Base-by-base conservation (phyloP, 805 yeast species). In the Hanseniaspora thailandica region DNA sequence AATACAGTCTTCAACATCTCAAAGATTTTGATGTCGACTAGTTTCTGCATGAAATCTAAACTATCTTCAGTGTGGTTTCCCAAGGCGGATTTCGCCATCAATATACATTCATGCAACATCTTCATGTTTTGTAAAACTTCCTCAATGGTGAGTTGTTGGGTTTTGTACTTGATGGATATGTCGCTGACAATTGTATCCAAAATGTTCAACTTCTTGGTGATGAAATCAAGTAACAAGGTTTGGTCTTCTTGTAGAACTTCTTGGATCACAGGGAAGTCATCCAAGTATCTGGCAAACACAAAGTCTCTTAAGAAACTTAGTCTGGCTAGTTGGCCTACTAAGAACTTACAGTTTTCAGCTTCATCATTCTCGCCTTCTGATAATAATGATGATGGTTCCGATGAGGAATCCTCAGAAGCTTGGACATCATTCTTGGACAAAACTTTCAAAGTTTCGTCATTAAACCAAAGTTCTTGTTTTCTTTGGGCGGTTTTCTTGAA, bases 271-370 rank as follows among this genome's bases (percentile, higher is more conserved):
- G 76, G 77, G 61, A 81, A 79, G 63, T 90, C 97, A 64, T 90
- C 97, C 45, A 90, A 64, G 40, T 82, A 69, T 50, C 96, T 71
- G 3, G 93, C 89, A 26, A 90, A 68, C 1, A 86, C 94, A 19
- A 86, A 94, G 65, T 90, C 96, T 64, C 84, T 84, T 47, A 93
- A 69, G 63, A 85, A 86, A 30, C 43, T 47, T n/a, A 54, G 30
- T 47, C 54, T 50, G 1, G 50, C 51, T 12, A 53, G 38, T 35
- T 53, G 55, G 8, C 51, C 47, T 23, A 53, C 52, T 23, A 53
- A 47, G 36, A 53, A 40, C 26, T 55, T 53, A 22, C 63, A 45
- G 47, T 62, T 47, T 28, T 53, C 55, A 19, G 41, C 39, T 22
- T 53, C 47, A 30, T 39, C 33, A 47, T 68, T 64, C 44, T 59